A percentile compares a stretch with the other conserved stretches of the same genome.
phyloP scores from a whole-genome alignment of 2,329 filamentous ascomycete genomes.

The Aspergillus tubingensis region DNA sequence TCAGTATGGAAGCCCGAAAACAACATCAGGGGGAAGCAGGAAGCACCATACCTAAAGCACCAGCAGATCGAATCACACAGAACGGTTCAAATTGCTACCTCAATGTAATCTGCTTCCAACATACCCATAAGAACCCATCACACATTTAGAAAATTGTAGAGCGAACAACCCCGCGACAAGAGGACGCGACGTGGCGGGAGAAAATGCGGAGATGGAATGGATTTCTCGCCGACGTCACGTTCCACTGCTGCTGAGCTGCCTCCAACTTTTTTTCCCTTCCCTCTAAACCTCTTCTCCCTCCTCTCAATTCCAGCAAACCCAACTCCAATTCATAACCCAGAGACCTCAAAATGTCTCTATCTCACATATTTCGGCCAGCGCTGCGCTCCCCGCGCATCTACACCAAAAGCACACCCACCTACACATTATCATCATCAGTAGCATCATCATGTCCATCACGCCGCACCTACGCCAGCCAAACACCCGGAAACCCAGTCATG shows the following conservation, averaged over 20 bases:
- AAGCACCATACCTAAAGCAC: background rate
- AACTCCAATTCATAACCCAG: background rate
- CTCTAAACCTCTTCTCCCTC: background rate
- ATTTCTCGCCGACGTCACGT: conserved; percentile 9
- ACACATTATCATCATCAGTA: background rate
- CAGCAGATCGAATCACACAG: background rate
- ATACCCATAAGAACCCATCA: background rate
- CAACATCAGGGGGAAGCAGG: background rate
- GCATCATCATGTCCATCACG: conserved; percentile 7
- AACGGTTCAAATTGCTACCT: background rate
- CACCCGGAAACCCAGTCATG: conserved; percentile 73
- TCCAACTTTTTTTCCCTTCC: conserved; percentile 2
- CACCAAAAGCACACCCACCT: conserved; percentile 9
- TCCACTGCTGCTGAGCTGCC: background rate
- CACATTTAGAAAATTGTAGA: background rate
- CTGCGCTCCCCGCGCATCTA: conserved; percentile 21
- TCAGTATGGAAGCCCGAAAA: background rate
- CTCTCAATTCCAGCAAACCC: background rate
- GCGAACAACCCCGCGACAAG: background rate
- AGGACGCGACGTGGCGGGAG: background rate
- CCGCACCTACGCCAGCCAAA: conserved; percentile 73
- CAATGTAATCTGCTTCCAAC: background rate
- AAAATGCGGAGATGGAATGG: conserved; percentile 6
- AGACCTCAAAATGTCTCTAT: conserved; percentile 27
- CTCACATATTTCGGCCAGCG: conserved; percentile 17